Evolutionary conservation across 106 monocot species (phyloP).

Genomic region (Apostasia shenzhenica): DNA sequence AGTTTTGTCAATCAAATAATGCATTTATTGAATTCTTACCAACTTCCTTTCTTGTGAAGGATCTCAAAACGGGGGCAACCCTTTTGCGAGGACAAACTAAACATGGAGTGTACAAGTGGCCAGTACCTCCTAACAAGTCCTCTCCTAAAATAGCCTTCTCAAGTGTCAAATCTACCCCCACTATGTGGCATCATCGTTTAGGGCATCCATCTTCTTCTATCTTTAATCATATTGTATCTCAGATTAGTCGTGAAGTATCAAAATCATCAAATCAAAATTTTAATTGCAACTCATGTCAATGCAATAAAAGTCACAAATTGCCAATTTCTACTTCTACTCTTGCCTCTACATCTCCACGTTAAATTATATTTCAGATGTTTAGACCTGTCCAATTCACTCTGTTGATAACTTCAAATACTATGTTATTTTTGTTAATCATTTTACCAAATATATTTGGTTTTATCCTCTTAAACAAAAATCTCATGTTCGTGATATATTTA

Average conservation of each 20-base stretch:
- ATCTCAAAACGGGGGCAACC: slow-evolving; percentile 1
- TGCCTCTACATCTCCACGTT: background rate
- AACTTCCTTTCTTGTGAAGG: slow-evolving; percentile 17
- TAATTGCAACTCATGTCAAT: slow-evolving; percentile 14
- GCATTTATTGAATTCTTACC: background rate
- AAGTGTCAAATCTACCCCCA: background rate
- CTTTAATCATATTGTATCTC: background rate
- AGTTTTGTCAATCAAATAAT: slow-evolving; percentile 13
- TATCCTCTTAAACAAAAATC: slow-evolving; percentile 17
- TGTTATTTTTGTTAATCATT: slow-evolving; percentile 28
- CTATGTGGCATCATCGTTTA: slow-evolving; percentile 3
- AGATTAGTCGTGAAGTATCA: background rate
- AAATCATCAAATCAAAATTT: background rate
- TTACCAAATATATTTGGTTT: slow-evolving; percentile 14
- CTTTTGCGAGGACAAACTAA: slow-evolving; percentile 1
- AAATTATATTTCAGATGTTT: slow-evolving; percentile 11
- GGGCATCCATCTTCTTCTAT: slow-evolving; percentile 7
- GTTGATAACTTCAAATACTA: slow-evolving; percentile 8
- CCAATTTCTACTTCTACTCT: background rate
- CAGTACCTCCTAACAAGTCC: background rate
- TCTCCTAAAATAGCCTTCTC: background rate
- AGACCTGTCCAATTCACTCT: slow-evolving; percentile 11
- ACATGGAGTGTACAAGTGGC: slow-evolving; percentile 4
- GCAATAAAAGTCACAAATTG: slow-evolving; percentile 13
- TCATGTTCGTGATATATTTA: slow-evolving; percentile 12